Evolutionary conservation across 2,329 filamentous ascomycete genomes (phyloP), one percentile per base, ranked within the genome.

Genomic region (Aspergillus ustus): DNA sequence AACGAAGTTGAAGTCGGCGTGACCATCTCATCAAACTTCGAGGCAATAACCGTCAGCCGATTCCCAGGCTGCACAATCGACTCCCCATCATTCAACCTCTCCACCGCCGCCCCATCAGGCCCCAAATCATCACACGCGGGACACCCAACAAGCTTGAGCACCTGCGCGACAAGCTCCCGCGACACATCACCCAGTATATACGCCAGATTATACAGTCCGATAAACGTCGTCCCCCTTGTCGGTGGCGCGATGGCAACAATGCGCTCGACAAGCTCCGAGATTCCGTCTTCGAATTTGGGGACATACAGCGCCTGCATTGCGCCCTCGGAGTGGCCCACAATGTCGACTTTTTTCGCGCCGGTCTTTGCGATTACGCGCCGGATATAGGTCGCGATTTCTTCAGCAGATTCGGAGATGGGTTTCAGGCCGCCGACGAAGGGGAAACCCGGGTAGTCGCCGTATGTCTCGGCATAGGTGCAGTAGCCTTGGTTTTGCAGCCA

Each of bases 251-350:
- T 77, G 2, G 73, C 60, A 13, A 74, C 73, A 20, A 77, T 63
- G n/a, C 72, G 71, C 31, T 77, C 73, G 15, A 78, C 52, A 7
- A 73, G 46, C 9, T 63, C 57, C 19, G 72, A 57, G 3, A 76
- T 46, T 11, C 63, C 71, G 2, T 69, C 67, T 25, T 75, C 68
- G 64, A 77, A 76, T 50, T 78, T 78, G n/a, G 75, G 75, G 9
- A 77, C 75, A 54, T 78, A 78, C 2, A 81, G 67, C 1, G 74
- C 59, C 60, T 80, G 77, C 58, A 80, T 78, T 6, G 70, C 79
- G 48, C 79, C 79, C 65, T 81, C 79, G 2, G 78, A 81, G 65
- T 81, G 78, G 7, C 79, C 79, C 17, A 81, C 77, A 0, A 81
- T 60, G 57, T 81, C 74, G 31, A 81, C 69, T 52, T 77, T 78